A percentile compares a stretch with the other conserved stretches of the same genome.
Evolutionary conservation across 1,284 basidiomycete genomes (phyloP).

Genomic region (Leccinum colubrinum): DNA sequence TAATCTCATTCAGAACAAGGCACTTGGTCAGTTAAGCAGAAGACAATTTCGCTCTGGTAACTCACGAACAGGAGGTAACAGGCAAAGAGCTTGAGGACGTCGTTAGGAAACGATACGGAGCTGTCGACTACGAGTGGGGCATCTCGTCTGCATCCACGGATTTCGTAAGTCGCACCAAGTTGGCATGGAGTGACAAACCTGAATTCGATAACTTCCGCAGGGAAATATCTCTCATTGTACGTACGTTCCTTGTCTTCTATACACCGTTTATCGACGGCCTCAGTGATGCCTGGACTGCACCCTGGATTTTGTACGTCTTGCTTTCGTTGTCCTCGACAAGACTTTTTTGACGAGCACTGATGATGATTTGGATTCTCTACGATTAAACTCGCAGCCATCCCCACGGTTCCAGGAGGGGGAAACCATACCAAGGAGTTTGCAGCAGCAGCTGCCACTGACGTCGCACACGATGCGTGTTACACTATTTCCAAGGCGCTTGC

Average conservation of each 20-base stretch:
- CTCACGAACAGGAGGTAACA: background rate
- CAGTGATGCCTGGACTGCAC: constrained; percentile 47
- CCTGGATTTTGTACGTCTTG: constrained; percentile 42
- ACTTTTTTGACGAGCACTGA: background rate
- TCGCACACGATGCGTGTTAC: constrained; percentile 57
- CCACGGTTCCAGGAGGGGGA: constrained; percentile 53
- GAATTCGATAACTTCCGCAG: constrained; percentile 31
- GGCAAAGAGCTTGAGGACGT: constrained; percentile 50
- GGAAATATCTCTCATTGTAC: constrained; percentile 56
- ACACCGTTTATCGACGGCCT: background rate
- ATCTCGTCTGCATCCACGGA: constrained; percentile 67
- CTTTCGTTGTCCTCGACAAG: background rate
- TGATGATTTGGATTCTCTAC: too few relatives aligned
- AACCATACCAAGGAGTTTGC: constrained; percentile 65
- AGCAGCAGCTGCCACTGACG: constrained; percentile 47
- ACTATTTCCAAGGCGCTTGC: constrained; percentile 59
- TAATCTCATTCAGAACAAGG: constrained; percentile 31
- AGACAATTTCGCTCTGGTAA: background rate
- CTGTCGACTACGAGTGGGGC: constrained; percentile 50
- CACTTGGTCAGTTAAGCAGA: constrained; percentile 43
- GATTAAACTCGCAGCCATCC: constrained; percentile 39
- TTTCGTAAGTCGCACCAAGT: constrained; percentile 38
- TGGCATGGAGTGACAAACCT: background rate
- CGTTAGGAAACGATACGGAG: constrained; percentile 50
- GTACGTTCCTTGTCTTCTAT: constrained; percentile 30